Percentiles rank a stretch among this genome's conserved stretches.
Conservation (phyloP, 2,329 filamentous ascomycete genomes). For the Calycina herbarum region DNA sequence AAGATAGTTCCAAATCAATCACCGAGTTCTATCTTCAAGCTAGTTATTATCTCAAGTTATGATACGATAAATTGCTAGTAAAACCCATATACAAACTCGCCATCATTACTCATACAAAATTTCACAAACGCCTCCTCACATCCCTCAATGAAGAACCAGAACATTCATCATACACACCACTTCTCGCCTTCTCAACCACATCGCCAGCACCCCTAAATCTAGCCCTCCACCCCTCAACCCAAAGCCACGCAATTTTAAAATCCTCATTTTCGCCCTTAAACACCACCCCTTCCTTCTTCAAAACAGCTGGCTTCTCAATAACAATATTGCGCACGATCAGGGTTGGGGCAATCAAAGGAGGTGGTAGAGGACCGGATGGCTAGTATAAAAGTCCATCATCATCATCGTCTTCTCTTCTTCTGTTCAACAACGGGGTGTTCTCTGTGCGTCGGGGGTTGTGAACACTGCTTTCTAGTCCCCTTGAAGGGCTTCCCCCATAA, state of each 20-base stretch:
- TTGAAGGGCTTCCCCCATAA: background rate
- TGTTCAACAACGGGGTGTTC: slow-evolving; percentile 8
- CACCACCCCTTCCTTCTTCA: background rate
- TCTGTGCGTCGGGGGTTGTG: slow-evolving; percentile 24
- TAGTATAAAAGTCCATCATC: background rate
- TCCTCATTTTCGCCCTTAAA: slow-evolving; percentile 9
- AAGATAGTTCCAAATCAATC: too few relatives aligned
- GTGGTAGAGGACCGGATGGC: background rate
- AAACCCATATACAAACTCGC: too few relatives aligned
- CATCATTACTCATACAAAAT: too few relatives aligned
- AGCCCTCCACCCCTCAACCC: slow-evolving; percentile 27
- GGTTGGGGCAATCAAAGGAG: background rate
- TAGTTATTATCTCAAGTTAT: too few relatives aligned
- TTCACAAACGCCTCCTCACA: background rate
- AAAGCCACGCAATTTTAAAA: slow-evolving; percentile 24
- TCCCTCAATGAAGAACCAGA: background rate
- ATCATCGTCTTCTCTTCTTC: background rate
- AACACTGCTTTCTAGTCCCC: slow-evolving; percentile 18
- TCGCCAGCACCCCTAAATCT: slow-evolving; percentile 24
- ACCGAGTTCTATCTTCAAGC: too few relatives aligned
- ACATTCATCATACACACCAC: background rate
- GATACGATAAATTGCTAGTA: too few relatives aligned
- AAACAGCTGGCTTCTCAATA: background rate
- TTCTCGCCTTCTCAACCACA: slow-evolving; percentile 24
- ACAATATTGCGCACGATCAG: background rate